phyloP scores from a whole-genome alignment of 306 rosid species.

The Rosa chinensis region DNA sequence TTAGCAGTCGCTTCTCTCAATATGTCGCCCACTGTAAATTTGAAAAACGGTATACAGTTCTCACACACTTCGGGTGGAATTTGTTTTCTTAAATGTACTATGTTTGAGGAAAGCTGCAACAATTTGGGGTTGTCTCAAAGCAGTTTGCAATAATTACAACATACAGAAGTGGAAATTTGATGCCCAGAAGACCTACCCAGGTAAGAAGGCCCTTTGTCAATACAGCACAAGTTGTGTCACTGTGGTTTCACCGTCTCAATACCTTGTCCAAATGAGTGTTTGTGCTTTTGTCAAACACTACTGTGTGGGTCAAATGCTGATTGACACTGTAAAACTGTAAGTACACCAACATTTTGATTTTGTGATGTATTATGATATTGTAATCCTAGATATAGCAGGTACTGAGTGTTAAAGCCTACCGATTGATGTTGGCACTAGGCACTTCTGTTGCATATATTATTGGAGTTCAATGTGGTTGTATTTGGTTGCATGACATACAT shows the following conservation, averaged over 20 bases:
- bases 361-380: conserved; percentile 5
- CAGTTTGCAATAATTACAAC: conserved; percentile 46
- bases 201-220: conserved; percentile 45
- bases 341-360: conserved; percentile 15
- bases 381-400: conserved; percentile 6
- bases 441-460: not conserved
- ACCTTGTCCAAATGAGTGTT: conserved; percentile 16
- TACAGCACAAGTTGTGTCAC: conserved; percentile 32
- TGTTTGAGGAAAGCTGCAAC: conserved; percentile 53
- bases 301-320: conserved; percentile 25
- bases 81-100: conserved; percentile 40
- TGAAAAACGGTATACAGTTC: conserved; percentile 34
- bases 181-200: conserved; percentile 42
- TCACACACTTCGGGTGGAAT: conserved; percentile 36
- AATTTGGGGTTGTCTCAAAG: conserved; percentile 37
- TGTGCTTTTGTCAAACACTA: conserved; percentile 13
- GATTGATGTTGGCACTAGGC: not conserved
- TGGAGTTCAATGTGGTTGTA: not conserved
- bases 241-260: conserved; percentile 27
- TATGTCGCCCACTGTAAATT: conserved; percentile 51
- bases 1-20: conserved; percentile 55
- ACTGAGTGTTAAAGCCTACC: not conserved
- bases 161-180: conserved; percentile 35
- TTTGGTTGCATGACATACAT: not conserved
- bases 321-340: conserved; percentile 21